Conservation (phyloP, 805 yeast genomes). For the Teunomyces funiuensis region DNA sequence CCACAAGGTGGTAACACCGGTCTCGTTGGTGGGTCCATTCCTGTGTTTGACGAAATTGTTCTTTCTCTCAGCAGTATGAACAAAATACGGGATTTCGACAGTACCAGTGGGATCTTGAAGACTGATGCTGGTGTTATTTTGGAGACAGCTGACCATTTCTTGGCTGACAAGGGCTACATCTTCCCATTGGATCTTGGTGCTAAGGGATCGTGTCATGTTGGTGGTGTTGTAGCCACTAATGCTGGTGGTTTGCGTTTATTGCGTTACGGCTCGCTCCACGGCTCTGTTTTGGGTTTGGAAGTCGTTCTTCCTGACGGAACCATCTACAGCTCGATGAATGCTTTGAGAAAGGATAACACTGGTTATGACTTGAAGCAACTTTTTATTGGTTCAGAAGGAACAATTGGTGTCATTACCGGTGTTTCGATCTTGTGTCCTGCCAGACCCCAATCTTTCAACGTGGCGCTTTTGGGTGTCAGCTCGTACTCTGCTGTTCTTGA, state of each 20-base stretch:
- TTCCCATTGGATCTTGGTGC: slow-evolving; percentile 96
- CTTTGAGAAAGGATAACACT: slow-evolving; percentile 91
- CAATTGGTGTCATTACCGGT: slow-evolving; percentile 87
- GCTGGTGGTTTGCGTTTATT: slow-evolving; percentile 92
- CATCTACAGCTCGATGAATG: slow-evolving; percentile 72
- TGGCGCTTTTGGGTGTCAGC: slow-evolving; percentile 81
- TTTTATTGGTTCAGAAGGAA: slow-evolving; percentile 93
- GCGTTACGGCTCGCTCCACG: slow-evolving; percentile 90
- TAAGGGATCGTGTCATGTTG: slow-evolving; percentile 94
- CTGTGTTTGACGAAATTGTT: slow-evolving; percentile 87
- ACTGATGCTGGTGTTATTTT: slow-evolving; percentile 89
- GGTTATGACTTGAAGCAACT: slow-evolving; percentile 92
- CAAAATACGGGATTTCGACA: slow-evolving; percentile 78
- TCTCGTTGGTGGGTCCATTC: slow-evolving; percentile 90
- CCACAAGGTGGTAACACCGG: slow-evolving; percentile 99
- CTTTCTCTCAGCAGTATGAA: slow-evolving; percentile 69
- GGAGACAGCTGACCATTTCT: slow-evolving; percentile 76
- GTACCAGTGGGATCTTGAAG: slow-evolving; percentile 79
- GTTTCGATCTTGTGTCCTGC: slow-evolving; percentile 88
- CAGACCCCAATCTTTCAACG: slow-evolving; percentile 81
- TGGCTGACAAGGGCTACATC: slow-evolving; percentile 81
- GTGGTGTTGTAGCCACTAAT: slow-evolving; percentile 93
- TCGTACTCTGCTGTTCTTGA: slow-evolving; percentile 82
- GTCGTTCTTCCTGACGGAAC: slow-evolving; percentile 92
- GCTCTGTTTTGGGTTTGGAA: slow-evolving; percentile 86